Conservation (phyloP, 495 filamentous ascomycete species). For the Aspergillus affinis region DNA sequence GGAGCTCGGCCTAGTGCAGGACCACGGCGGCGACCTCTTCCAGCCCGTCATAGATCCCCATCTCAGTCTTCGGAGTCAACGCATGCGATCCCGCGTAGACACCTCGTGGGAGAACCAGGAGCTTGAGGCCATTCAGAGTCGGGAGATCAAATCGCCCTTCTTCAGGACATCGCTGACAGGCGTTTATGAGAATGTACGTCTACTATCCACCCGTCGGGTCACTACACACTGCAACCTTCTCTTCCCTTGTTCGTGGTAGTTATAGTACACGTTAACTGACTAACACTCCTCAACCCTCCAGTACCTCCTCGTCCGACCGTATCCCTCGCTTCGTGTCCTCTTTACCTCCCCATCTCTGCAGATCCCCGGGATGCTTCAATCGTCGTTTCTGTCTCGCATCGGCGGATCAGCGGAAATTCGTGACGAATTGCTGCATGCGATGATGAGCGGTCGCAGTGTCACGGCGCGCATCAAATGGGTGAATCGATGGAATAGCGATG, state of each 20-base stretch:
- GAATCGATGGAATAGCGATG: constrained; percentile 40
- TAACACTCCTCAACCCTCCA: constrained; percentile 17
- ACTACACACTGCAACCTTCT: no score
- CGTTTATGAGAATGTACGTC: constrained; percentile 49
- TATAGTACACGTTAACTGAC: no score
- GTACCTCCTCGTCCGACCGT: constrained; percentile 63
- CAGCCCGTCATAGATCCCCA: constrained; percentile 22
- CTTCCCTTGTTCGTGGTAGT: no score
- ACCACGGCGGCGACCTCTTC: constrained; percentile 35
- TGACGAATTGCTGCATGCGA: constrained; percentile 55
- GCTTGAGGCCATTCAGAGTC: constrained; percentile 9
- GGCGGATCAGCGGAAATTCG: constrained; percentile 51
- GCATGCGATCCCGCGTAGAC: neutral
- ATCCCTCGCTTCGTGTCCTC: constrained; percentile 61
- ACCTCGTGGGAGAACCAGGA: constrained; percentile 1
- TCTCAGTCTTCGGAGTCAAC: constrained; percentile 8
- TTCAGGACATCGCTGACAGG: constrained; percentile 30
- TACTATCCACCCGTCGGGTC: no score
- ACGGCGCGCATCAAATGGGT: constrained; percentile 65
- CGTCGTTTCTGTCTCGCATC: constrained; percentile 57
- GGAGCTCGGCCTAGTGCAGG: constrained; percentile 51
- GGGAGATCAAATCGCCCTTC: constrained; percentile 7
- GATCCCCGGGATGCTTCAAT: constrained; percentile 60
- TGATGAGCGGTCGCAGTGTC: constrained; percentile 59
- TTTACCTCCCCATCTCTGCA: constrained; percentile 64